Conservation (phyloP, 1,139 yeast genomes). For the Lodderomyces metapsilosis region DNA sequence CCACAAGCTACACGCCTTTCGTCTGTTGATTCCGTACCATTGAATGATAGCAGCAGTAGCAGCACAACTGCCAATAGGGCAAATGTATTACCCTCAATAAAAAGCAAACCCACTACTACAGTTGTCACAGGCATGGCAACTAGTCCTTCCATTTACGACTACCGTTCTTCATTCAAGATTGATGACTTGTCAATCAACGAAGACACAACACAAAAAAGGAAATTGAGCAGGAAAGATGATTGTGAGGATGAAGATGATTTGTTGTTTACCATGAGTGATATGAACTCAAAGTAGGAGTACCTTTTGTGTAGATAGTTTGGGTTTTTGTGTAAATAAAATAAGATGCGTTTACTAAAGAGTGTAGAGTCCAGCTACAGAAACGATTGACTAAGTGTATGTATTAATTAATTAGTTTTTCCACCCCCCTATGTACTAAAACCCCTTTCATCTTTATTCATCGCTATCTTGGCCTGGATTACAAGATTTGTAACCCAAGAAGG, state of each 20-base stretch:
- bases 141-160: constrained; percentile 32
- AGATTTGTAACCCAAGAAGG: constrained; percentile 66
- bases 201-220: constrained; percentile 17
- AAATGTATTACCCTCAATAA: constrained; percentile 7
- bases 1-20: not conserved
- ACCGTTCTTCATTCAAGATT: constrained; percentile 42
- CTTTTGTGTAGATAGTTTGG: too few relatives aligned
- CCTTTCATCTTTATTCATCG: constrained; percentile 15
- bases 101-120: constrained; percentile 15
- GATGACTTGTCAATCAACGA: constrained; percentile 22
- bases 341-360: too few relatives aligned
- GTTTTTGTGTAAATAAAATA: not conserved
- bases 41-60: constrained; percentile 4
- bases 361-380: too few relatives aligned
- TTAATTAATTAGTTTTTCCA: too few relatives aligned
- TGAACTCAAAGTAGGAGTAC: constrained; percentile 51
- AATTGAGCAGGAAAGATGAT: constrained; percentile 20
- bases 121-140: constrained; percentile 34
- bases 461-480: constrained; percentile 71
- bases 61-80: not conserved
- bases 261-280: constrained; percentile 87
- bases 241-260: constrained; percentile 74
- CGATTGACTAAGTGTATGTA: too few relatives aligned
- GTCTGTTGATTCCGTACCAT: constrained; percentile 7
- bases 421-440: too few relatives aligned